Evolutionary conservation across 768 basidiomycete species (phyloP), one percentile per base, ranked within the genome.

Genomic region (Amanita rubescens): DNA sequence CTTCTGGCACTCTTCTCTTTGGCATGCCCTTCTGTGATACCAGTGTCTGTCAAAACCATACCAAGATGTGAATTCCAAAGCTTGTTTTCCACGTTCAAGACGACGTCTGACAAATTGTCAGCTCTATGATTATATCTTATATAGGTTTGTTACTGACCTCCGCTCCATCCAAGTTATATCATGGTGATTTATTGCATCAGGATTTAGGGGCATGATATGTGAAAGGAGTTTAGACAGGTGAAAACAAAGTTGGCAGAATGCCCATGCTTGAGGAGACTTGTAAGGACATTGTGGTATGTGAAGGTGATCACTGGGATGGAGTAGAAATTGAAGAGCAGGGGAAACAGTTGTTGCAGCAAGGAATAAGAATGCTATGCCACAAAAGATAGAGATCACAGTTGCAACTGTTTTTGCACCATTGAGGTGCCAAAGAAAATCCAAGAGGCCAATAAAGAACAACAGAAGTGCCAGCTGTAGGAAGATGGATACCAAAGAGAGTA

Each of bases 401-500:
- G 52, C 52, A 19, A 55, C 46, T 19, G 27, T 30, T 30, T 8
- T 30, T 30, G 25, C 39, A 17, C 22, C 11, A 27, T 57, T 51
- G 10, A 24, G 20, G 22, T 51, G 34, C 53, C 53, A 54, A 9
- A 59, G 46, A 17, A 54, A 47, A 34, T 54, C 50, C 6, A 57
- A 11, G n/a, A 59, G 14, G 3, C 58, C 57, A 20, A 57, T 22
- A 25, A 55, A 34, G 48, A 59, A 59, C 12, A 57, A 45, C 2
- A 54, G 22, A 4, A 59, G 37, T 5, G 58, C 39, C 15, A 46
- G 1, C 25, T 59, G 51, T 12, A 59, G 57, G n/a, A 55, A 27
- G 19, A 59, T n/a, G 24, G 58, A 53, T 1, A 57, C 53, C 1
- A 33, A 17, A n/a, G 30, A 27, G n/a, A 57, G 32, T 24, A 59